phyloP scores from a whole-genome alignment of 345 rosid species.

The Dipteronia sinensis region DNA sequence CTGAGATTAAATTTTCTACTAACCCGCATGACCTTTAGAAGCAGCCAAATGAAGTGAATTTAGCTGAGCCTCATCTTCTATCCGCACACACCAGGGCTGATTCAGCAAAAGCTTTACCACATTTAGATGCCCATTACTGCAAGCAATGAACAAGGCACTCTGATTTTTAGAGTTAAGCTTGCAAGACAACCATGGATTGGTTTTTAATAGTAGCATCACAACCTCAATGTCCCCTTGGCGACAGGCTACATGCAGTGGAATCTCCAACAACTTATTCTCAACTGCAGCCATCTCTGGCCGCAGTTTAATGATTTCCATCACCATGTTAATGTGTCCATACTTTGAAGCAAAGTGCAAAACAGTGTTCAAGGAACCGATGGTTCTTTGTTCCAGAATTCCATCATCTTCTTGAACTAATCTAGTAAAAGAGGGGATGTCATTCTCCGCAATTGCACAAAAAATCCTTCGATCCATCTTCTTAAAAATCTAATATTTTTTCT shows the following conservation, averaged over 20 bases:
- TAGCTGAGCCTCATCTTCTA: not conserved
- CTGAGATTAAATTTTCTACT: not conserved
- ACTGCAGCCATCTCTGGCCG: not conserved
- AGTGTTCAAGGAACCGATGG: not conserved
- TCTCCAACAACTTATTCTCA: constrained; percentile 10
- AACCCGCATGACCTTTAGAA: constrained; percentile 1
- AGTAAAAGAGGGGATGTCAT: not conserved
- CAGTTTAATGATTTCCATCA: not conserved
- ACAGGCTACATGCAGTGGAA: constrained; percentile 10
- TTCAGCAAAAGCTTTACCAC: not conserved
- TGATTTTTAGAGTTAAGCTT: not conserved
- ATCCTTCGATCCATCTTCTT: not conserved
- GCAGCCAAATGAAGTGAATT: constrained; percentile 11
- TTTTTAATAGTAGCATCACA: not conserved
- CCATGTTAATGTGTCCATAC: not conserved
- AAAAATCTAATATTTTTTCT: not conserved
- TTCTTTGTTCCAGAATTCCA: constrained; percentile 1
- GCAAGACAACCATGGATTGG: not conserved
- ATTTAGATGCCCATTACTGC: constrained; percentile 1
- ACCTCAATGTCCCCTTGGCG: not conserved
- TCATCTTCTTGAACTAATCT: constrained; percentile 5
- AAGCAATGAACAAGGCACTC: constrained; percentile 1
- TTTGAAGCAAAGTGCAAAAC: not conserved
- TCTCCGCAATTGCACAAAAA: not conserved
- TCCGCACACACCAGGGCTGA: not conserved